Evolutionary conservation across 352 stramenopile genomes (phyloP).

Genomic region (Pythium dissimile): DNA sequence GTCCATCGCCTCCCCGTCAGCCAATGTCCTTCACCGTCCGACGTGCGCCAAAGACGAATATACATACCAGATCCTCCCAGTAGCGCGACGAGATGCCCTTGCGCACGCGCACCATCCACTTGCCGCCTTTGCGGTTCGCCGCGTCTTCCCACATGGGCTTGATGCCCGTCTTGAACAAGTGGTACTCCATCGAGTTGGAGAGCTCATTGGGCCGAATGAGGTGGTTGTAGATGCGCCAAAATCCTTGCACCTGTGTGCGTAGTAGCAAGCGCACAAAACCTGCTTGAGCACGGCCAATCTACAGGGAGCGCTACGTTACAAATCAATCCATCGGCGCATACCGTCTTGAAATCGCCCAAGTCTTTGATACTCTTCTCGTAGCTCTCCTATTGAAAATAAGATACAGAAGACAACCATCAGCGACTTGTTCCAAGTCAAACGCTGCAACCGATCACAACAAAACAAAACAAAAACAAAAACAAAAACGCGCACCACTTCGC

Average conservation of each 20-base stretch:
- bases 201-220: conserved; percentile 90
- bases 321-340: conserved; percentile 13
- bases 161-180: conserved; percentile 93
- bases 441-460: not conserved
- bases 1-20: not conserved
- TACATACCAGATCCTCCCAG: conserved; percentile 88
- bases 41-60: too few species aligned
- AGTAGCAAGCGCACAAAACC: not conserved
- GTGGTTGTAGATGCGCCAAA: conserved; percentile 94
- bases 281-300: too few species aligned
- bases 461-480: not conserved
- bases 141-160: conserved; percentile 94
- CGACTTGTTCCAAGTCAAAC: too few species aligned
- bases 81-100: conserved; percentile 90
- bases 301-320: not conserved
- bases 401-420: too few species aligned
- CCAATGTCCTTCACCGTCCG: not conserved
- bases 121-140: conserved; percentile 88
- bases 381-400: conserved; percentile 86
- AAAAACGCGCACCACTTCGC: conserved; percentile 35
- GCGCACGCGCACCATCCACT: conserved; percentile 92
- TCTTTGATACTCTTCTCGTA: conserved; percentile 95
- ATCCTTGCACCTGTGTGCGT: conserved; percentile 77
- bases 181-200: conserved; percentile 89
- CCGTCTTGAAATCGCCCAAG: conserved; percentile 90